Evolutionary conservation across 2,329 filamentous ascomycete species (phyloP), one percentile per base, ranked within the genome.

Genomic region (Fusarium nodosum): DNA sequence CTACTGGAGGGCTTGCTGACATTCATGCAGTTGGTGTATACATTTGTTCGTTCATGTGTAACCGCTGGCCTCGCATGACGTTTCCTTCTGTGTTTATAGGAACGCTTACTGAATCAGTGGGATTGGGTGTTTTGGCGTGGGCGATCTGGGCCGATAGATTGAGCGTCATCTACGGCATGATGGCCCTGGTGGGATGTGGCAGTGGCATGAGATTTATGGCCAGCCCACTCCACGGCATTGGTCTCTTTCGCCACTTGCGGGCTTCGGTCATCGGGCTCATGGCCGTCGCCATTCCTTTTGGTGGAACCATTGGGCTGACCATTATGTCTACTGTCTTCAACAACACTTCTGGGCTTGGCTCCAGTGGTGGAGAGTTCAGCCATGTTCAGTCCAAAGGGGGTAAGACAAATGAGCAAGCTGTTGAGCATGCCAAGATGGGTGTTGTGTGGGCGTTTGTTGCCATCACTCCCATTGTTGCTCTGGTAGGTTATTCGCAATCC

Each of bases 241-340:
- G 86, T 0, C 85, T 88, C 61, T 91, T 89, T 77, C 87, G 86
- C 0, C 77, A 82, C 6, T 79, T 84, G 30, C 85, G 90, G 15
- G 84, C 89, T 0, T 81, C 85, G 0, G 86, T 91, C 5, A 84
- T 90, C 58, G 87, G 85, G 1, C 75, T 92, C 12, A 83, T 90
- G 76, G 82, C 84, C 0, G 87, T 92, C 55, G 83, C 88, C 4
- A 61, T 86, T 18, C 87, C 88, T 0, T 85, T 92, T 26, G 90
- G 90, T 5, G 89, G 90, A 15, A 91, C 89, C 0, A 77, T 92
- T 4, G 86, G 86, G 0, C 81, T 91, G 46, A 90, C 89, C 1
- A 83, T 92, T 71, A 91, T 92, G 90, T 85, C 88, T 16, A 84
- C 86, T 11, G 88, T 92, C 2, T 91, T 91, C 76, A 90, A 91